Conservation (phyloP, 2,329 filamentous ascomycete species). For the Cytospora piceae region DNA sequence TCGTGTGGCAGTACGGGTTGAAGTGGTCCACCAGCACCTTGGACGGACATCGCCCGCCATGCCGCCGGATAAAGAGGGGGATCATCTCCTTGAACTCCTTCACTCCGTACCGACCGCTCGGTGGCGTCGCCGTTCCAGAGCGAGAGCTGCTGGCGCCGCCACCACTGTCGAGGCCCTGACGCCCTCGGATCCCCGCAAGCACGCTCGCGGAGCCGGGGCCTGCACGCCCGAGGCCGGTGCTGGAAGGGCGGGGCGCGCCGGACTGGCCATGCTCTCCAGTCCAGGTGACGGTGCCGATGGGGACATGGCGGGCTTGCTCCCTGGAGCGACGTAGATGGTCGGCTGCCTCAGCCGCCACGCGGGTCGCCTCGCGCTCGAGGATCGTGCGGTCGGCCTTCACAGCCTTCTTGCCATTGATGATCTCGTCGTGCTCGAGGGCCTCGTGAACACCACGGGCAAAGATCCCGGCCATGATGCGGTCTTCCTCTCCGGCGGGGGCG, state of each 20-base stretch:
- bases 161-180: slow-evolving; percentile 54
- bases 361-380: slow-evolving; percentile 79
- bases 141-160: slow-evolving; percentile 47
- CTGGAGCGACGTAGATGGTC: slow-evolving; percentile 73
- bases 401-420: slow-evolving; percentile 76
- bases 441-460: slow-evolving; percentile 87
- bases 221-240: slow-evolving; percentile 50
- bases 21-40: slow-evolving; percentile 92
- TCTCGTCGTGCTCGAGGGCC: slow-evolving; percentile 91
- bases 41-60: slow-evolving; percentile 78
- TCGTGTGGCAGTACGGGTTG: slow-evolving; percentile 74
- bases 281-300: slow-evolving; percentile 90
- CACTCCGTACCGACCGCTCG: slow-evolving; percentile 48
- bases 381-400: slow-evolving; percentile 76
- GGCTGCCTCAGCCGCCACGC: slow-evolving; percentile 77
- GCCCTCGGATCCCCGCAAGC: slow-evolving; percentile 59
- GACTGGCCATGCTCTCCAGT: slow-evolving; percentile 82
- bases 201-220: slow-evolving; percentile 59
- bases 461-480: slow-evolving; percentile 84
- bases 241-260: slow-evolving; percentile 66
- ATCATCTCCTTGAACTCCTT: slow-evolving; percentile 74
- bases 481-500: slow-evolving; percentile 58
- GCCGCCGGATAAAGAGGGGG: slow-evolving; percentile 74
- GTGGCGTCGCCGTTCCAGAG: slow-evolving; percentile 47
- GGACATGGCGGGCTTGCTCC: slow-evolving; percentile 71